Percentiles rank a stretch among this genome's conserved stretches.
These are phyloP conservation scores for Globisporangium sylvaticum DNA, from an alignment of 352 stramenopile genomes.

Conservation along the genomic window DNA sequence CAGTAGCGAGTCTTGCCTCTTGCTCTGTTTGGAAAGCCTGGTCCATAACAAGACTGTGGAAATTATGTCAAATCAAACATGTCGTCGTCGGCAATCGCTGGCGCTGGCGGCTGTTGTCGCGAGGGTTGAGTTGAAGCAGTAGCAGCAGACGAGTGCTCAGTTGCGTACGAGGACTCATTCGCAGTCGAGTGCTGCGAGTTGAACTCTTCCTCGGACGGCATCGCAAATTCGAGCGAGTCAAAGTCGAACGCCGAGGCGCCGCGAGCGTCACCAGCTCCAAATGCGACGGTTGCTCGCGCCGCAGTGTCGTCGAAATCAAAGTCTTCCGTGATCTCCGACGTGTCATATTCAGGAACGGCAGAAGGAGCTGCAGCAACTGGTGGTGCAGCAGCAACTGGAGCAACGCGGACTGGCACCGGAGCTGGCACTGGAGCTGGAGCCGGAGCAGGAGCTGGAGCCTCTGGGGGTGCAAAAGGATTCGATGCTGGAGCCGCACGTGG, in stretches of 20 bases:
- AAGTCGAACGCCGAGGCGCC: conserved; percentile 50
- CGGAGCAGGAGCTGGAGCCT: background rate
- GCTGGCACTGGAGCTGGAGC: conserved; percentile 1
- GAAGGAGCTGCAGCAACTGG: background rate
- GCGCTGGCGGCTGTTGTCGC: background rate
- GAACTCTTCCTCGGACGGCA: conserved; percentile 38
- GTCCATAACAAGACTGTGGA: too few relatives aligned
- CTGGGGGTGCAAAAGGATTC: background rate
- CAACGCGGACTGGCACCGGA: conserved; percentile 13
- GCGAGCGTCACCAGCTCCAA: conserved; percentile 18
- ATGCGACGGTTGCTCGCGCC: conserved; percentile 15
- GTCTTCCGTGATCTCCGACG: background rate
- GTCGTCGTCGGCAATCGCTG: conserved; percentile 46
- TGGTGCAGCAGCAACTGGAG: background rate
- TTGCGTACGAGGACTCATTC: background rate
- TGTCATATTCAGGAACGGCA: background rate
- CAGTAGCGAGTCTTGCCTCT: too few relatives aligned
- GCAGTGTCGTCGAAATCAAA: conserved; percentile 4
- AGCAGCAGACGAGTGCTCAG: conserved; percentile 11
- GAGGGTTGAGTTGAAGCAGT: background rate
- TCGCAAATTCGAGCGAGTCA: conserved; percentile 63
- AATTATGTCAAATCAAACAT: conserved; percentile 73
- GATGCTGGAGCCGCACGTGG: conserved; percentile 2
- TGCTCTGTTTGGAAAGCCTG: too few relatives aligned
- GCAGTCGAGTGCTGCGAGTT: conserved; percentile 12